Conservation (phyloP, 257 asterid genomes). For the Lycium ferocissimum region DNA sequence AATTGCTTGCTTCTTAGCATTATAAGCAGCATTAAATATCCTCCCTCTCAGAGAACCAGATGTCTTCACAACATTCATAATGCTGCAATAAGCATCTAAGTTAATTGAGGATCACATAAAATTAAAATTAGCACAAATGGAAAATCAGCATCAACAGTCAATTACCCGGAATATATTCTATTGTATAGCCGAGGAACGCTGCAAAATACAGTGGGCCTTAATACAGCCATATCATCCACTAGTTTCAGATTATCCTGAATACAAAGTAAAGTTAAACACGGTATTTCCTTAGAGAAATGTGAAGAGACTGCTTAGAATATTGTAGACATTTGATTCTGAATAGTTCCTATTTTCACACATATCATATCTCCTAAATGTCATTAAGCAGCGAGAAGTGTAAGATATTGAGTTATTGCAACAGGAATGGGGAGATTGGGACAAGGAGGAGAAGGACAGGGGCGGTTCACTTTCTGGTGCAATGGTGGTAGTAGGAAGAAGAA, state of each 20-base stretch:
- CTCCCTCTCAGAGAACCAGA: slow-evolving; percentile 82
- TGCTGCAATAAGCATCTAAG: slow-evolving; percentile 52
- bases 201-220: slow-evolving; percentile 89
- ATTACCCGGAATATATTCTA: slow-evolving; percentile 88
- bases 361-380: not conserved
- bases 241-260: slow-evolving; percentile 80
- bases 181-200: slow-evolving; percentile 96
- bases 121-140: slow-evolving; percentile 8
- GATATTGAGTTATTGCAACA: not conserved
- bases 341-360: not conserved
- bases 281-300: not conserved
- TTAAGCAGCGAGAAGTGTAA: not conserved
- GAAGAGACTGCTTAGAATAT: not conserved
- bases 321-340: not conserved
- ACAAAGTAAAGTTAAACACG: not conserved
- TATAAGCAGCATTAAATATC: slow-evolving; percentile 86
- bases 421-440: not conserved
- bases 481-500: slow-evolving; percentile 12
- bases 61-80: slow-evolving; percentile 75
- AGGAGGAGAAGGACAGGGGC: slow-evolving; percentile 14
- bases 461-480: slow-evolving; percentile 16
- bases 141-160: slow-evolving; percentile 13
- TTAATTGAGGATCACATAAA: slow-evolving; percentile 26
- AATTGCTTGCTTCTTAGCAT: slow-evolving; percentile 86
- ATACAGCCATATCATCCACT: slow-evolving; percentile 87